A percentile compares a stretch with the other conserved stretches of the same genome.
Evolutionary conservation across 192 early-diverging fungal species (phyloP).

Genomic region (Entophlyctis luteolus): DNA sequence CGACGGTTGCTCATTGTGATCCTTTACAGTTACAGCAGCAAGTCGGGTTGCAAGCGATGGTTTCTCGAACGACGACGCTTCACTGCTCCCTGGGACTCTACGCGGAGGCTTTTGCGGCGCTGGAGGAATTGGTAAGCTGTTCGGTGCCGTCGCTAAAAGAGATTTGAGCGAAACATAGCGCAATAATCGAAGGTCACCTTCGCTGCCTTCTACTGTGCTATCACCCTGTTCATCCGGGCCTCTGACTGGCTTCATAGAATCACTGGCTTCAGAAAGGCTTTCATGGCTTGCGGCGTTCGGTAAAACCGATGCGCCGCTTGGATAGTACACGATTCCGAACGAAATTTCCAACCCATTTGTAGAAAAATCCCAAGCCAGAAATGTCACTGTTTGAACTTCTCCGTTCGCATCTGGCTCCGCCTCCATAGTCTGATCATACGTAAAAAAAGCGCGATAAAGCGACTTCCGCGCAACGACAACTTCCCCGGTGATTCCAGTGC

Average conservation of each 20-base stretch:
- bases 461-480: conserved; percentile 35
- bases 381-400: background rate
- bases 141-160: background rate
- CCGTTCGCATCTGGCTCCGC: background rate
- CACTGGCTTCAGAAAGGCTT: no score
- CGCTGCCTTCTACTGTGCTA: no score
- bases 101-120: conserved; percentile 23
- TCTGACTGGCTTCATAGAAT: no score
- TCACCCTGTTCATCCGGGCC: no score
- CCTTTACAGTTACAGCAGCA: conserved; percentile 6
- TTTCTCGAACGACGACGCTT: conserved; percentile 3
- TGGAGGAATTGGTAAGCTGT: background rate
- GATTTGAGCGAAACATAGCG: no score
- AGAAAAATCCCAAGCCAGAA: conserved; percentile 37
- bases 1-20: background rate
- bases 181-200: no score
- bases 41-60: conserved; percentile 18
- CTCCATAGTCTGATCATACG: conserved; percentile 23
- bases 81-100: background rate
- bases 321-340: conserved; percentile 27
- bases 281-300: background rate
- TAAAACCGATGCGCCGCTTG: background rate
- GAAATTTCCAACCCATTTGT: conserved; percentile 37
- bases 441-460: conserved; percentile 21
- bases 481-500: conserved; percentile 27